Conservation (phyloP, 164 flowering plant species). For the Protea cynaroides region DNA sequence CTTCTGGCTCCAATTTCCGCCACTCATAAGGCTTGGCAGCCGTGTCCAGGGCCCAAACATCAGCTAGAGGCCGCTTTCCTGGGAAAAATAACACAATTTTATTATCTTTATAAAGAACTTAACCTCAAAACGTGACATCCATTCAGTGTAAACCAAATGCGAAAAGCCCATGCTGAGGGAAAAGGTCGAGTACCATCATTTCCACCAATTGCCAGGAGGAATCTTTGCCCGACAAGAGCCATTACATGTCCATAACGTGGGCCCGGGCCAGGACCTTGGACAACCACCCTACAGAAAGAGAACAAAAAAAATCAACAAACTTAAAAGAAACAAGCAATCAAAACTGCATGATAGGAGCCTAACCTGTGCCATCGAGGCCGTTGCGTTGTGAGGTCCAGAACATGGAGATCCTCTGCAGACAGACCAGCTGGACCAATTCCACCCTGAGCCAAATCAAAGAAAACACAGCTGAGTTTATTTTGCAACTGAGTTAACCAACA, state of each 20-base stretch:
- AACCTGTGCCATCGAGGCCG: constrained; percentile 99
- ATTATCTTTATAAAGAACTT: constrained; percentile 3
- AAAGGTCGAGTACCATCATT: constrained; percentile 68
- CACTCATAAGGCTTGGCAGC: constrained; percentile 99
- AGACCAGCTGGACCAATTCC: constrained; percentile 99
- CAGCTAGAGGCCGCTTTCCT: constrained; percentile 98
- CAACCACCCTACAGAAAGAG: constrained; percentile 70
- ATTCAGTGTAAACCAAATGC: background rate
- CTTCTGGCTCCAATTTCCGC: constrained; percentile 98
- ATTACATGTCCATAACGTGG: constrained; percentile 99
- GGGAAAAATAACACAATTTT: constrained; percentile 17
- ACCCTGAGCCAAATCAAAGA: constrained; percentile 48
- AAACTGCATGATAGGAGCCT: background rate
- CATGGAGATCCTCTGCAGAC: constrained; percentile 99
- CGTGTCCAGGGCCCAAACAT: constrained; percentile 99
- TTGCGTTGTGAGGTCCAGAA: constrained; percentile 95
- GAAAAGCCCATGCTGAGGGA: background rate
- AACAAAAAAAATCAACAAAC: constrained; percentile 5
- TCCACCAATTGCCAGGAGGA: constrained; percentile 98
- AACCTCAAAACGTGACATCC: background rate
- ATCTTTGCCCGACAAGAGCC: constrained; percentile 99
- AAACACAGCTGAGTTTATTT: background rate
- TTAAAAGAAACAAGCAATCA: background rate
- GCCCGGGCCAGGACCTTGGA: constrained; percentile 99
- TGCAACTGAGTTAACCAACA: background rate